phyloP scores from a whole-genome alignment of 768 basidiomycete genomes.

The Boletus subparvulus region DNA sequence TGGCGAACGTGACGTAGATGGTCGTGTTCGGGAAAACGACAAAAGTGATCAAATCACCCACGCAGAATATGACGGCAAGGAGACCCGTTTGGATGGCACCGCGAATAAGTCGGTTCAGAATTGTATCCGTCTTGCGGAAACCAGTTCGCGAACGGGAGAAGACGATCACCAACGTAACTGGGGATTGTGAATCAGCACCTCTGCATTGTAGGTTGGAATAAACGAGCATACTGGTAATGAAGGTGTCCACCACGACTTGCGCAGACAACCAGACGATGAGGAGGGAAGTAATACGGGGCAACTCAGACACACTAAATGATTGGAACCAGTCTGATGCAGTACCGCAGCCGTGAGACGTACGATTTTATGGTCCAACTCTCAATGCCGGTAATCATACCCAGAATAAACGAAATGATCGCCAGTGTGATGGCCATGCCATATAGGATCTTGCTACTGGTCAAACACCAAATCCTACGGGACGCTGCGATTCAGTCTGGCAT shows the following conservation, averaged over 20 bases:
- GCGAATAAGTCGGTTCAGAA: slow-evolving; percentile 21
- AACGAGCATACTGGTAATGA: slow-evolving; percentile 41
- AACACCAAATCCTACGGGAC: slow-evolving; percentile 13
- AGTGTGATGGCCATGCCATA: slow-evolving; percentile 36
- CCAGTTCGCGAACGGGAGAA: slow-evolving; percentile 42
- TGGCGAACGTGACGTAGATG: slow-evolving; percentile 38
- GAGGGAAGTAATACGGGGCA: slow-evolving; percentile 39
- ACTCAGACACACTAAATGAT: slow-evolving; percentile 38
- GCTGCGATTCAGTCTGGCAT: background rate
- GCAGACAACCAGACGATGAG: slow-evolving; percentile 50
- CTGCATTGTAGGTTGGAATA: too few relatives aligned
- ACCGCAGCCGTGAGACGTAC: slow-evolving; percentile 28
- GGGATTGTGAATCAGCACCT: background rate
- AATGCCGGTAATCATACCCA: slow-evolving; percentile 44
- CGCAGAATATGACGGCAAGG: background rate
- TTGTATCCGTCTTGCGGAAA: slow-evolving; percentile 49
- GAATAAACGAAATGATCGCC: slow-evolving; percentile 40
- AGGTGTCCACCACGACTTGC: slow-evolving; percentile 44
- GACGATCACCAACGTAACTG: slow-evolving; percentile 15
- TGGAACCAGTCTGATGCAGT: background rate
- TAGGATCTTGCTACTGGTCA: slow-evolving; percentile 21
- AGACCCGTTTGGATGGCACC: slow-evolving; percentile 9
- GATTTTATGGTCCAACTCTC: slow-evolving; percentile 41
- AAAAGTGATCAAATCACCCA: slow-evolving; percentile 42
- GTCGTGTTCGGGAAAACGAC: slow-evolving; percentile 26